Conservation (phyloP, 257 asterid genomes). For the Thymus mandschuricus region DNA sequence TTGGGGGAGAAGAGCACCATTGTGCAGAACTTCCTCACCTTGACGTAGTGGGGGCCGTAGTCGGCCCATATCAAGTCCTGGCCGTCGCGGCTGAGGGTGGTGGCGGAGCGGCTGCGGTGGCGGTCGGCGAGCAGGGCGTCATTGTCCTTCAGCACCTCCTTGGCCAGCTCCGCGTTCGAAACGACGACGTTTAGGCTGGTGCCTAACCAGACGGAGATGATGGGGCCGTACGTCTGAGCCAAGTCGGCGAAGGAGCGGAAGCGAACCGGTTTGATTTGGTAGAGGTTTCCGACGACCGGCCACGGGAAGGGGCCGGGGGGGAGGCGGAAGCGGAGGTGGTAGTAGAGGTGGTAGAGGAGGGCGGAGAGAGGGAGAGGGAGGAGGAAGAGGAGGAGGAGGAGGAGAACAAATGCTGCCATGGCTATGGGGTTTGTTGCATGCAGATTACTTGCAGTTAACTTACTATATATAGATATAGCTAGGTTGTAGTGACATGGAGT, state of each 20-base stretch:
- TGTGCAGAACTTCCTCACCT: slow-evolving; percentile 55
- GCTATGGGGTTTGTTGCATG: too few relatives aligned
- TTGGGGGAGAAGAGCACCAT: not conserved
- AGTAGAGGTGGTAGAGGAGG: not conserved
- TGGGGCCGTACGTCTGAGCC: slow-evolving; percentile 46
- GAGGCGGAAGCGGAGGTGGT: slow-evolving; percentile 20
- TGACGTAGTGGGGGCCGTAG: slow-evolving; percentile 41
- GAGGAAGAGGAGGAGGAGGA: not conserved
- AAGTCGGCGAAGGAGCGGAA: slow-evolving; percentile 71
- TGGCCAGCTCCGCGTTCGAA: slow-evolving; percentile 60
- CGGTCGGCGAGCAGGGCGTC: slow-evolving; percentile 77
- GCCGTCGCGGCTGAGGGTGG: slow-evolving; percentile 33
- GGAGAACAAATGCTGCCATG: not conserved
- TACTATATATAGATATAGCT: too few relatives aligned
- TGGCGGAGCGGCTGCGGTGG: slow-evolving; percentile 63
- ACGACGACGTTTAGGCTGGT: slow-evolving; percentile 64
- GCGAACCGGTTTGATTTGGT: slow-evolving; percentile 66
- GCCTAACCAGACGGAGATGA: slow-evolving; percentile 56
- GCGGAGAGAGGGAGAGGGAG: not conserved
- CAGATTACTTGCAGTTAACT: too few relatives aligned
- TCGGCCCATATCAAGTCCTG: slow-evolving; percentile 64
- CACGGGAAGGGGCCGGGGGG: slow-evolving; percentile 75
- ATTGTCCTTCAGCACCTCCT: slow-evolving; percentile 65
- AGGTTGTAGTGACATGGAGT: too few relatives aligned
- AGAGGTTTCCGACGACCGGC: slow-evolving; percentile 74